Evolutionary conservation across 1,284 basidiomycete genomes (phyloP), one percentile per base, ranked within the genome.

Genomic region (Thecaphora thlaspeos): DNA sequence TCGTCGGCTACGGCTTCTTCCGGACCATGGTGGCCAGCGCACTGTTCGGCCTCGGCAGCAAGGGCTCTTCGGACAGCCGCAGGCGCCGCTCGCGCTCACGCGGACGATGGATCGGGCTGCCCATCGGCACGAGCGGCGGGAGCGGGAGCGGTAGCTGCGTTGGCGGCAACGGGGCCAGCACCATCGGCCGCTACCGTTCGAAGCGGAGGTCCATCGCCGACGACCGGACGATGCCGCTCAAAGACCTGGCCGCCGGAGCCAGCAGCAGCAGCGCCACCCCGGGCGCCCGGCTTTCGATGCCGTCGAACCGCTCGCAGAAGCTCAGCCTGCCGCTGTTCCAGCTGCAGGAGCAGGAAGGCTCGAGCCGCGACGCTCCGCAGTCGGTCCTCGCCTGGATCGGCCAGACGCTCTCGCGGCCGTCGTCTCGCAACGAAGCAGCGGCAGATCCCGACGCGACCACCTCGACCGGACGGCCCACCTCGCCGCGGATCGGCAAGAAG

Each of bases 381-480:
- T 50, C 46, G 12, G 60, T 63, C 28, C 32, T 69, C 12, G 61
- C 65, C 9, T 69, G 68, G 61, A 59, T 69, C 54, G 61, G 65
- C 2, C 55, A 57, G 41, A 55, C 61, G 21, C 42, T 68, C 11
- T 54, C 56, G 4, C 39, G 64, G 2, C 56, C 65, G 1, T 49
- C 47, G 19, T 65, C 55, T 32, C 40, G 68, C 15, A 51, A 49
- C 22, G 68, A 64, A 32, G 51, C 37, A 8, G 56, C 57, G 21
- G 51, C 51, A 12, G 54, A 61, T 19, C 28, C 24, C 34, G 28
- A 18, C 2, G 12, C 24, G 34, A 2, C 24, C 11, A 39, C 32
- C 17, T 17, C 48, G 43, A 57, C 32, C 40, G 56, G 40, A 47
- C 63, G 36, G 26, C 51, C 4, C 11, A 11, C 26, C 26, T 28